These are phyloP conservation scores for Fusarium subtropicale DNA, from an alignment of 2,329 filamentous ascomycete species.

Conservation along the genomic window DNA sequence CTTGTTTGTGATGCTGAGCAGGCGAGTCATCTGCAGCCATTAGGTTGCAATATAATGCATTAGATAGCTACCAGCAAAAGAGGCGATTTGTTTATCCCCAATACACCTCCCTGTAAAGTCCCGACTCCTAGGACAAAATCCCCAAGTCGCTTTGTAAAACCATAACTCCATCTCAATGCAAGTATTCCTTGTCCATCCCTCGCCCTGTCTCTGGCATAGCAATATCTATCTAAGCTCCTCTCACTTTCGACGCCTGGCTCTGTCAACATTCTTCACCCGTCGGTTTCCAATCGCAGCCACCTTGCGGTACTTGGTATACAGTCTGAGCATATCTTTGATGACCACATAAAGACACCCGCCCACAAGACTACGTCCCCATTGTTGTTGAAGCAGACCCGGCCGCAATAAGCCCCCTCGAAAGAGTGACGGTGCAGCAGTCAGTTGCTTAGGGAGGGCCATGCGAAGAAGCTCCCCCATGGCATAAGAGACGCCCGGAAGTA, in stretches of 20 bases:
- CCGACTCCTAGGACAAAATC: background rate
- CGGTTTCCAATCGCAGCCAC: conserved; percentile 67
- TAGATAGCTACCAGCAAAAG: background rate
- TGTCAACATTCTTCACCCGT: conserved; percentile 64
- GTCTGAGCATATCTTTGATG: conserved; percentile 73
- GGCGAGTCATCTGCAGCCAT: background rate
- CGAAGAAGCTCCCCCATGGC: conserved; percentile 81
- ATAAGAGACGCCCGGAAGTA: conserved; percentile 85
- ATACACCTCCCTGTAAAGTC: background rate
- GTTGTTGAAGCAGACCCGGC: conserved; percentile 79
- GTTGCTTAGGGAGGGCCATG: conserved; percentile 72
- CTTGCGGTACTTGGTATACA: conserved; percentile 73
- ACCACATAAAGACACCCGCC: conserved; percentile 92
- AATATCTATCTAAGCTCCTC: background rate
- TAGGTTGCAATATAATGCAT: background rate
- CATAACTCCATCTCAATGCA: conserved; percentile 42
- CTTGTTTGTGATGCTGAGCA: background rate
- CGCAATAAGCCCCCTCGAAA: conserved; percentile 50
- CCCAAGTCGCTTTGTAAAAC: conserved; percentile 16
- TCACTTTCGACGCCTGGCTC: conserved; percentile 51
- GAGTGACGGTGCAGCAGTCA: conserved; percentile 63
- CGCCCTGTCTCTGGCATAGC: background rate
- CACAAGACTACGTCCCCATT: conserved; percentile 89
- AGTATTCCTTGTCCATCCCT: conserved; percentile 4
- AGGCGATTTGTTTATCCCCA: conserved; percentile 13